These are phyloP conservation scores for Coriaria nepalensis DNA, from an alignment of 306 rosid genomes.

Conservation along the genomic window DNA sequence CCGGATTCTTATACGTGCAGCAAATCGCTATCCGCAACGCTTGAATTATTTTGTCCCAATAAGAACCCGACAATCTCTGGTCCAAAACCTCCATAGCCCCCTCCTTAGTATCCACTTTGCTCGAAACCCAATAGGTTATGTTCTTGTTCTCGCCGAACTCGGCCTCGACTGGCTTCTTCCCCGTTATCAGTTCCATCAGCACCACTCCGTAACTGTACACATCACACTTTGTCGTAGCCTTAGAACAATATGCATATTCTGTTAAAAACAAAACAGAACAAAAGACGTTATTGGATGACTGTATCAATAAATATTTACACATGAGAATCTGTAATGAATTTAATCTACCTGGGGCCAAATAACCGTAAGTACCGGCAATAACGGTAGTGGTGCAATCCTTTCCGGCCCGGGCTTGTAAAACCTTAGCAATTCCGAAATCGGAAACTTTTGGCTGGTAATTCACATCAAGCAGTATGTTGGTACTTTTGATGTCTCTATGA, in stretches of 20 bases:
- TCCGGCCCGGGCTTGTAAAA: slow-evolving; percentile 78
- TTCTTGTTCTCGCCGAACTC: slow-evolving; percentile 90
- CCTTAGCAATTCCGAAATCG: slow-evolving; percentile 94
- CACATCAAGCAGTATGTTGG: slow-evolving; percentile 72
- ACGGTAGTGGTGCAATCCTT: slow-evolving; percentile 83
- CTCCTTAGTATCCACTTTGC: slow-evolving; percentile 70
- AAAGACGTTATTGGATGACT: slow-evolving; percentile 8
- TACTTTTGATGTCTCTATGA: slow-evolving; percentile 83
- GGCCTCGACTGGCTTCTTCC: slow-evolving; percentile 76
- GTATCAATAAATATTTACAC: neutral
- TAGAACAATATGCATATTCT: slow-evolving; percentile 93
- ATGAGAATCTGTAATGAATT: neutral
- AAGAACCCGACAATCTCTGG: slow-evolving; percentile 30
- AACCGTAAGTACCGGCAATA: slow-evolving; percentile 52
- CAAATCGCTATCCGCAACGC: slow-evolving; percentile 69
- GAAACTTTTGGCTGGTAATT: slow-evolving; percentile 87
- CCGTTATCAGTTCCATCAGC: slow-evolving; percentile 80
- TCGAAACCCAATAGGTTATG: slow-evolving; percentile 76
- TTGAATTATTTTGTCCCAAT: slow-evolving; percentile 57
- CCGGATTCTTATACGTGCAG: slow-evolving; percentile 74
- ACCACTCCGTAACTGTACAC: slow-evolving; percentile 94
- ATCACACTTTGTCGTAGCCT: slow-evolving; percentile 86
- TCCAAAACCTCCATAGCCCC: slow-evolving; percentile 79
- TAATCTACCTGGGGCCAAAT: neutral
- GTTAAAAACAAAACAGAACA: slow-evolving; percentile 22